Evolutionary conservation across 208 protist genomes (phyloP).

Genomic region (Trypanosoma vivax): DNA sequence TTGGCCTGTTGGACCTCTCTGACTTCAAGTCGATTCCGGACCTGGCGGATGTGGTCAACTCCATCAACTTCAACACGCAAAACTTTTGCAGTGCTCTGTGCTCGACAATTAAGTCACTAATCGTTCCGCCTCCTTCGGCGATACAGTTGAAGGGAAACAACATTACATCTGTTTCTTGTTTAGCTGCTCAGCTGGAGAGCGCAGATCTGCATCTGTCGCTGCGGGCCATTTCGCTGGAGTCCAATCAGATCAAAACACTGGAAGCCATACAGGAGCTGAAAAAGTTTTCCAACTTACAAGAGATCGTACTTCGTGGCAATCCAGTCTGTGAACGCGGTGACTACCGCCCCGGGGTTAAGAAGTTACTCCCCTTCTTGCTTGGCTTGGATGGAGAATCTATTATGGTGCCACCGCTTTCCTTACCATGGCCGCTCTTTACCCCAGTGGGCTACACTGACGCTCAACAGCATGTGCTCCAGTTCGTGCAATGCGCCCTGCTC

Average conservation of each 20-base stretch:
- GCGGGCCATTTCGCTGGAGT: slow-evolving; percentile 49
- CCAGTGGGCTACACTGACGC: slow-evolving; percentile 9
- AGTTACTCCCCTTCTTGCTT: slow-evolving; percentile 58
- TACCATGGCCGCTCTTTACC: slow-evolving; percentile 73
- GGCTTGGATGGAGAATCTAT: slow-evolving; percentile 53
- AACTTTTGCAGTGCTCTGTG: slow-evolving; percentile 77
- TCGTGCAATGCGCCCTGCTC: slow-evolving; percentile 56
- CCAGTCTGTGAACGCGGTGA: slow-evolving; percentile 37
- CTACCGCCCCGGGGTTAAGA: slow-evolving; percentile 52
- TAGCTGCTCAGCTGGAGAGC: slow-evolving; percentile 56
- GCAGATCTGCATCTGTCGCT: slow-evolving; percentile 48
- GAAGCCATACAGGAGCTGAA: slow-evolving; percentile 47
- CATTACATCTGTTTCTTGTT: slow-evolving; percentile 51
- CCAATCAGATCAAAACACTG: slow-evolving; percentile 49
- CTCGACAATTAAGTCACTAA: slow-evolving; percentile 50
- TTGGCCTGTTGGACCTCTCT: slow-evolving; percentile 51
- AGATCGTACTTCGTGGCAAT: slow-evolving; percentile 66
- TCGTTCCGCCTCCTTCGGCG: slow-evolving; percentile 54
- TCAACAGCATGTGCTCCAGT: slow-evolving; percentile 55
- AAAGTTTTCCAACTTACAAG: slow-evolving; percentile 49
- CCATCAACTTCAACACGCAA: slow-evolving; percentile 82
- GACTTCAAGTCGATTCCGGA: slow-evolving; percentile 42
- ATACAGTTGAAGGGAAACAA: slow-evolving; percentile 56
- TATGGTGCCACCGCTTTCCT: slow-evolving; percentile 36
- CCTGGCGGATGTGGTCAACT: slow-evolving; percentile 36